Conservation (phyloP, 176 grass and related monocot genomes). For the Avena eriantha region DNA sequence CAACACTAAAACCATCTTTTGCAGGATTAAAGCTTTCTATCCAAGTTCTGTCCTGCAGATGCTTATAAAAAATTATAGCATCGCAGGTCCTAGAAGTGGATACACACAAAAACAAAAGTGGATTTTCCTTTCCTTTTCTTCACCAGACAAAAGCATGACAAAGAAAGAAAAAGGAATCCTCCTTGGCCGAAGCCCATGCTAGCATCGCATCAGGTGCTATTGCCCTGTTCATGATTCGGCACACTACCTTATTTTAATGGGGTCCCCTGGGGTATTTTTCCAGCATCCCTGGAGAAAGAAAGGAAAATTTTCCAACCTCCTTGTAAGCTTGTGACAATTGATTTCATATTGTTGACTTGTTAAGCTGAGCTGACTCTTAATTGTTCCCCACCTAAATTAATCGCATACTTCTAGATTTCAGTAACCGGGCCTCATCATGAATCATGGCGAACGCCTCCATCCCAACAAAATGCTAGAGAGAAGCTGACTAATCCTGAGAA, state of each 20-base stretch:
- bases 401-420: neutral
- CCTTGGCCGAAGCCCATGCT: neutral
- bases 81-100: neutral
- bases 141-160: neutral
- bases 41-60: neutral
- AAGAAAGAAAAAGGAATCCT: neutral
- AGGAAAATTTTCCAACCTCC: neutral
- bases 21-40: neutral
- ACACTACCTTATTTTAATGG: slow-evolving; percentile 15
- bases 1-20: neutral
- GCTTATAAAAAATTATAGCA: neutral
- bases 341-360: neutral
- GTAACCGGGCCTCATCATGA: neutral
- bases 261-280: slow-evolving; percentile 31
- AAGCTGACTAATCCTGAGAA: neutral
- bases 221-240: slow-evolving; percentile 9
- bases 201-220: slow-evolving; percentile 20
- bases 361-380: neutral
- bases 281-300: slow-evolving; percentile 17
- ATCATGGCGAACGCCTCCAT: neutral
- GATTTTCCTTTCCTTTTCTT: neutral
- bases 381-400: neutral
- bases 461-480: neutral
- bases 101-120: neutral
- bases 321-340: slow-evolving; percentile 16